These are phyloP conservation scores for Trichosporon faecale DNA, from an alignment of 1,284 basidiomycete species.

Conservation along the genomic window DNA sequence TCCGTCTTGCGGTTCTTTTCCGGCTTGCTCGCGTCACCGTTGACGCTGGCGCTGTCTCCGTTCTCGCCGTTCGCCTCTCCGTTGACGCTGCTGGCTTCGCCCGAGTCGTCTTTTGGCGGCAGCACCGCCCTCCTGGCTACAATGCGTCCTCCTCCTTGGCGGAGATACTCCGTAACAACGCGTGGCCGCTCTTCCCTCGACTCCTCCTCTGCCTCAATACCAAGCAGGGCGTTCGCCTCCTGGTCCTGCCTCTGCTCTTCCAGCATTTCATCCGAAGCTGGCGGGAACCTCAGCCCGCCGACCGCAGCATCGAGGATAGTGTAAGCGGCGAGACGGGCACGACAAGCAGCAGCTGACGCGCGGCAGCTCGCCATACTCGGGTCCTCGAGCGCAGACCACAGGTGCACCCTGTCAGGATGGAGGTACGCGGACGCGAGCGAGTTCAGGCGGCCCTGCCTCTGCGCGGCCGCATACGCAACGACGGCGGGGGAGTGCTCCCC, in stretches of 20 bases:
- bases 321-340: conserved; percentile 35
- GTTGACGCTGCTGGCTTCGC: not conserved
- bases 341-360: conserved; percentile 22
- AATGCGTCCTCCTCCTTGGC: conserved; percentile 64
- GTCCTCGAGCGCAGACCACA: conserved; percentile 40
- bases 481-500: conserved; percentile 9
- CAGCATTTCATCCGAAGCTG: conserved; percentile 42
- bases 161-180: conserved; percentile 64
- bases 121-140: conserved; percentile 54
- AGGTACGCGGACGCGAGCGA: conserved; percentile 36
- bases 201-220: conserved; percentile 18
- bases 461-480: conserved; percentile 33
- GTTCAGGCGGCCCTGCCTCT: conserved; percentile 31
- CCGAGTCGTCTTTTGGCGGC: not conserved
- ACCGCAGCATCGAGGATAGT: conserved; percentile 47
- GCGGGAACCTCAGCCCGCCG: conserved; percentile 35
- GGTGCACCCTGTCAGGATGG: conserved; percentile 40
- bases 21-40: not conserved
- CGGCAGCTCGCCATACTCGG: conserved; percentile 32
- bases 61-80: not conserved
- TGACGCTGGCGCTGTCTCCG: too few species aligned
- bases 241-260: conserved; percentile 25
- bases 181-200: not conserved
- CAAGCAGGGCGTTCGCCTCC: conserved; percentile 25
- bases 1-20: too few species aligned